Evolutionary conservation across 1,139 yeast genomes (phyloP).

Genomic region (Protomyces inouyei): DNA sequence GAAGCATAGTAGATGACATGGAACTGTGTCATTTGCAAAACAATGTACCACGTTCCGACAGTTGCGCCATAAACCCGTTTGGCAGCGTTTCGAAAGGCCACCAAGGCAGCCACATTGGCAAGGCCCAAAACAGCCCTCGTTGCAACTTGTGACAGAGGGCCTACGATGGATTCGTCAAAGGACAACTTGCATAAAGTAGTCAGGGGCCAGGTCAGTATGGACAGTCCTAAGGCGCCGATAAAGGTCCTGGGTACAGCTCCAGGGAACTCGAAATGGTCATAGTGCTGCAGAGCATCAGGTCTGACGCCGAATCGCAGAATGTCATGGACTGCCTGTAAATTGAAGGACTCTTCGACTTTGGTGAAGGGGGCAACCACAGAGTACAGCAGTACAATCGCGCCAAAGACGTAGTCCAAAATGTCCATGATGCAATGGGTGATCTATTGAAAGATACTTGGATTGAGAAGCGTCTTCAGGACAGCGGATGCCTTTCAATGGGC

Average conservation of each 20-base stretch:
- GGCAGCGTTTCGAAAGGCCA: constrained; percentile 36
- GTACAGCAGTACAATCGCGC: not conserved
- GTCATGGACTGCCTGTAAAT: constrained; percentile 84
- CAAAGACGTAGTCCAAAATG: not conserved
- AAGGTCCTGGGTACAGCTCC: constrained; percentile 89
- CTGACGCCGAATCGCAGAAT: constrained; percentile 58
- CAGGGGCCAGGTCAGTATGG: constrained; percentile 38
- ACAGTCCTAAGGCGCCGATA: constrained; percentile 61
- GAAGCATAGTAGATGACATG: constrained; percentile 73
- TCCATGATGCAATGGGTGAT: not conserved
- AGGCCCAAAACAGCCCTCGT: constrained; percentile 40
- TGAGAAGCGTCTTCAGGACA: not conserved
- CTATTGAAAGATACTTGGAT: too few species aligned
- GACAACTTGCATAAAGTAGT: not conserved
- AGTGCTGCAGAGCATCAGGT: constrained; percentile 37
- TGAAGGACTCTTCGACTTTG: constrained; percentile 92
- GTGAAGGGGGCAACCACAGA: constrained; percentile 61
- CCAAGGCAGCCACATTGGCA: constrained; percentile 37
- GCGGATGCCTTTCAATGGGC: not conserved
- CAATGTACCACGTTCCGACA: constrained; percentile 50
- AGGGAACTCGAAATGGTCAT: constrained; percentile 74
- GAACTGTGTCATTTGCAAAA: constrained; percentile 63
- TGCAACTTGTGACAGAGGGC: constrained; percentile 35
- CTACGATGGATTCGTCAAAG: not conserved
- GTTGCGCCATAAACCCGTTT: constrained; percentile 28